Percentiles rank a stretch among this genome's conserved stretches.
Conservation (phyloP, 371 early-diverging fungal species). For the Rhizopus arrhizus region DNA sequence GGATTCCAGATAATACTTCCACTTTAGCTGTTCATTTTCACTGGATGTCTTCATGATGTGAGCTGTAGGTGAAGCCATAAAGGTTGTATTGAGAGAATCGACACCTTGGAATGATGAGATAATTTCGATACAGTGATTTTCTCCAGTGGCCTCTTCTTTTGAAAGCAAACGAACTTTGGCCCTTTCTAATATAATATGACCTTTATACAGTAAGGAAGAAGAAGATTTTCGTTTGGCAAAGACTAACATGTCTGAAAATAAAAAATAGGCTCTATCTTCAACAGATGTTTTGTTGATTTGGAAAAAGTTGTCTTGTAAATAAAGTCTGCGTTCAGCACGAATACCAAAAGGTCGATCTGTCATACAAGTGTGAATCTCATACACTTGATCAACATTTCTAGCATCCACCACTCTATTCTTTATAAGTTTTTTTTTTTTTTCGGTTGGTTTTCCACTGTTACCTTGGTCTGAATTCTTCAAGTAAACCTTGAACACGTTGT, state of each 20-base stretch:
- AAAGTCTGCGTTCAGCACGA: constrained; percentile 39
- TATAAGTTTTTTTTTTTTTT: too few relatives aligned
- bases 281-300: constrained; percentile 15
- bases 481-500: constrained; percentile 26
- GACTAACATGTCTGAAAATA: constrained; percentile 48
- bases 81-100: constrained; percentile 43
- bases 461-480: constrained; percentile 30
- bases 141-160: constrained; percentile 28
- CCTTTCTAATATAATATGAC: constrained; percentile 35
- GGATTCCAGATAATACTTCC: constrained; percentile 30
- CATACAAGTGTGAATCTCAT: constrained; percentile 34
- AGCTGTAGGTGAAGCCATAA: constrained; percentile 36
- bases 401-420: constrained; percentile 32
- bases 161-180: constrained; percentile 36
- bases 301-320: constrained; percentile 13
- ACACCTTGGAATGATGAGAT: constrained; percentile 43
- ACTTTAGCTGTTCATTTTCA: constrained; percentile 32
- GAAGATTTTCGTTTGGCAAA: constrained; percentile 38
- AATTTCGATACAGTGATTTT: constrained; percentile 39
- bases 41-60: constrained; percentile 31
- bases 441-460: neutral
- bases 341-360: constrained; percentile 41
- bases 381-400: constrained; percentile 44
- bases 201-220: constrained; percentile 40
- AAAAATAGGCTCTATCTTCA: constrained; percentile 41